These are phyloP conservation scores for Lentinula guzmanii DNA, from an alignment of 768 basidiomycete genomes.

Conservation along the genomic window DNA sequence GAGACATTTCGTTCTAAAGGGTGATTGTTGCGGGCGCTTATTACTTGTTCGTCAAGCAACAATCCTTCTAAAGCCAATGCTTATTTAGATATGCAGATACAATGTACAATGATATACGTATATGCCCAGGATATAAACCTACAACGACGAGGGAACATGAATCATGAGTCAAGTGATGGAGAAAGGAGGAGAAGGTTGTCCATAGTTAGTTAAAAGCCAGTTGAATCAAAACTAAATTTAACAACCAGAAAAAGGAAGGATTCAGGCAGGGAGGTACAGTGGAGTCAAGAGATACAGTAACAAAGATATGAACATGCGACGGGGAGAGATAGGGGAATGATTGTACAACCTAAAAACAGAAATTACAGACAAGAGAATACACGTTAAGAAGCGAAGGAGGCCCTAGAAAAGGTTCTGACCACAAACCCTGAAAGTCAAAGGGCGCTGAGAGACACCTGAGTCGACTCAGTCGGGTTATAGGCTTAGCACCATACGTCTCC, in stretches of 20 bases:
- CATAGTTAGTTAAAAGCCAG: neutral
- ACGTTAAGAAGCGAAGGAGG: neutral
- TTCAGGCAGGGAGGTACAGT: neutral
- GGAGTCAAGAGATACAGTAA: neutral
- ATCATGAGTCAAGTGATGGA: too few relatives aligned
- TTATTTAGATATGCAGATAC: neutral
- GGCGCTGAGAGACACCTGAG: neutral
- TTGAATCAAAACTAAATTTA: too few relatives aligned
- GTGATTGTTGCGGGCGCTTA: neutral
- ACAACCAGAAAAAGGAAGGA: too few relatives aligned
- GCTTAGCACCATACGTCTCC: slow-evolving; percentile 13
- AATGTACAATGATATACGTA: neutral
- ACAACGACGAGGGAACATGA: neutral
- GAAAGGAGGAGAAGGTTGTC: neutral
- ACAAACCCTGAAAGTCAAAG: neutral
- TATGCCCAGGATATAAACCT: neutral
- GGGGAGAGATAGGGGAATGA: neutral
- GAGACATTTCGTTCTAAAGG: neutral
- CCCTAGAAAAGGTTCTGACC: neutral
- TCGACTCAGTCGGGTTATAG: neutral
- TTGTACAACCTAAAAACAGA: neutral
- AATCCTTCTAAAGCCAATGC: neutral
- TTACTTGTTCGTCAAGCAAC: too few relatives aligned
- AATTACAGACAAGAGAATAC: neutral
- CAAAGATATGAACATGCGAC: neutral